Evolutionary conservation across 2,329 filamentous ascomycete genomes (phyloP), one percentile per base, ranked within the genome.

Genomic region (Botrytis sinoallii): DNA sequence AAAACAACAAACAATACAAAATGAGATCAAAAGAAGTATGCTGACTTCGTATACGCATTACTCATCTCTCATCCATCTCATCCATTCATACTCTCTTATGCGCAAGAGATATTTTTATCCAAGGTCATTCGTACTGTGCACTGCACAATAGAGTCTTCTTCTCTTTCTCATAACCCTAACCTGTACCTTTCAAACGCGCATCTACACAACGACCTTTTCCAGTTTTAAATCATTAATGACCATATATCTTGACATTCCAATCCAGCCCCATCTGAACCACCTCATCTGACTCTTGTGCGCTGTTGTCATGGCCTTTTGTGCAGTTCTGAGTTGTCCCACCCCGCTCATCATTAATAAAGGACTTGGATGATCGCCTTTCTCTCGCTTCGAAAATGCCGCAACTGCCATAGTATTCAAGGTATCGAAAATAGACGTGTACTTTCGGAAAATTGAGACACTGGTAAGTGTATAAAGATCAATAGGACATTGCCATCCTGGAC

Each of bases 241-340:
- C 96, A 99, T 98, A 84, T 98, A 99, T 75, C 96, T 87, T 79
- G 94, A 96, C 73, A 97, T 82, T 0, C 89, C 87, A 80, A 99
- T 97, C 94, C 95, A 99, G 4, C 94, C 93, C 88, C 94, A 98
- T 12, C 96, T 89, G 81, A 98, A 99, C 96, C 96, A 99, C 55
- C 93, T 89, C 96, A 99, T 99, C 87, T 99, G 96, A 82, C 94
- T 98, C 84, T 90, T 86, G 85, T 99, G 96, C 42, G 93, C 95
- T 72, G 88, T 87, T 2, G 93, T 94, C 96, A 99, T 99, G 46
- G 96, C 95, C 72, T 85, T 87, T 84, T 95, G 92, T 12, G 93
- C 95, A 44, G 86, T 88, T 76, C 91, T 86, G 76, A 91, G 89
- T 72, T 87, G 86, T 7, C 83, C 81, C 25, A 94, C 85, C 14